These are phyloP conservation scores for Coniferiporia sulphurascens DNA, from an alignment of 1,284 basidiomycete species.

Conservation along the genomic window DNA sequence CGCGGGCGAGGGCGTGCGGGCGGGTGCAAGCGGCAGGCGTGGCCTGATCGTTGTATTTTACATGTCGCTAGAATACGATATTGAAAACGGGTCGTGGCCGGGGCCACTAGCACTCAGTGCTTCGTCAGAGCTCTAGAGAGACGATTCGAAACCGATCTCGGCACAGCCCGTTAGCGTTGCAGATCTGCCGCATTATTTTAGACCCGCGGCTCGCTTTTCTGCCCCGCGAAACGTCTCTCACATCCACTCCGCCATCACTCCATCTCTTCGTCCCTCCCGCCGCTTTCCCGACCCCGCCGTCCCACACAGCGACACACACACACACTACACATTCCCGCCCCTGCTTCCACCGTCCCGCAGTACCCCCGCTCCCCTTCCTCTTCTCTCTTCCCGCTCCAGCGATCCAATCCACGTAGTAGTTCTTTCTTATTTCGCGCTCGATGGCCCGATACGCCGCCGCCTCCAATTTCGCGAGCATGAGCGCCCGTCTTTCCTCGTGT, in stretches of 20 bases:
- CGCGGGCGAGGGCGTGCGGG: too few species aligned
- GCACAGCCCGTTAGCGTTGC: constrained; percentile 18
- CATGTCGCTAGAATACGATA: neutral
- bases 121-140: neutral
- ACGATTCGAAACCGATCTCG: constrained; percentile 1
- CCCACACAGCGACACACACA: neutral
- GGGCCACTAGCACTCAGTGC: too few species aligned
- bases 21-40: neutral
- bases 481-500: constrained; percentile 8
- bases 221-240: constrained; percentile 1
- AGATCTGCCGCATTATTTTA: constrained; percentile 11
- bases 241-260: constrained; percentile 13
- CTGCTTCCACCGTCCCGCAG: neutral
- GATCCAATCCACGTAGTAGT: neutral
- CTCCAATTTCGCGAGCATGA: constrained; percentile 6
- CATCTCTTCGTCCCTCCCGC: neutral
- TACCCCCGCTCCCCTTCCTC: neutral
- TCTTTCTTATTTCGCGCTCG: neutral
- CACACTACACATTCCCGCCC: neutral
- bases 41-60: too few species aligned
- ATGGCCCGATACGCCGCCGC: constrained; percentile 8
- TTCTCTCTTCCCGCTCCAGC: neutral
- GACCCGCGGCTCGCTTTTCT: neutral
- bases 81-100: neutral
- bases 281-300: neutral